phyloP scores from a whole-genome alignment of 345 rosid species.

The Eucalyptus coolabah region DNA sequence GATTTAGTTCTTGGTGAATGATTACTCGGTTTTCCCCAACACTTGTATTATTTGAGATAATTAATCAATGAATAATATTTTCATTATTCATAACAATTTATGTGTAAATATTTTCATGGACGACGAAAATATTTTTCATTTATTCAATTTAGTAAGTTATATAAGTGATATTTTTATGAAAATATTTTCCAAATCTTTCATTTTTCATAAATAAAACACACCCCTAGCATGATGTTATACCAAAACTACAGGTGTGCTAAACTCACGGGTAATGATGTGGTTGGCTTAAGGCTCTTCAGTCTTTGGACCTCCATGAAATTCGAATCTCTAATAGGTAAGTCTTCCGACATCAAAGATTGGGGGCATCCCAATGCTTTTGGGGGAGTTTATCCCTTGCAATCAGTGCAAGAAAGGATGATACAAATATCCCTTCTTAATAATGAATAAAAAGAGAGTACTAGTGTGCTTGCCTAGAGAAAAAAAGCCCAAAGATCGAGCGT shows the following conservation, averaged over 20 bases:
- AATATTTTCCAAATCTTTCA: too few species aligned
- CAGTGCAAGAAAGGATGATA: neutral
- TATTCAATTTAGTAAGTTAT: neutral
- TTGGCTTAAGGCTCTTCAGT: too few species aligned
- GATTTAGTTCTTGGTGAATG: neutral
- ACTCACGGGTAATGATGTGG: neutral
- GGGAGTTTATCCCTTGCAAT: neutral
- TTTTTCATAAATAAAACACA: too few species aligned
- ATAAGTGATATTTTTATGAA: too few species aligned
- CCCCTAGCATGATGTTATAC: neutral
- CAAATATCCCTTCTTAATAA: neutral
- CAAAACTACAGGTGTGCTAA: neutral
- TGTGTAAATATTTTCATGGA: neutral
- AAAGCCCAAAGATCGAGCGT: too few species aligned
- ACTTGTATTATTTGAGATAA: neutral
- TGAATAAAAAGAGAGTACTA: neutral
- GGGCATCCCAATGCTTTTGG: neutral
- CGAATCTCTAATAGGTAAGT: too few species aligned
- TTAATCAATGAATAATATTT: too few species aligned
- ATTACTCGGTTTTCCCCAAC: neutral
- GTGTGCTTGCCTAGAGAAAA: neutral
- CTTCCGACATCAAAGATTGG: neutral
- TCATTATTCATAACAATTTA: too few species aligned
- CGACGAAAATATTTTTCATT: too few species aligned
- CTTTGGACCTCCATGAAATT: neutral